Base-by-base conservation (phyloP, 163 green algal species). In the Botryococcus braunii region DNA sequence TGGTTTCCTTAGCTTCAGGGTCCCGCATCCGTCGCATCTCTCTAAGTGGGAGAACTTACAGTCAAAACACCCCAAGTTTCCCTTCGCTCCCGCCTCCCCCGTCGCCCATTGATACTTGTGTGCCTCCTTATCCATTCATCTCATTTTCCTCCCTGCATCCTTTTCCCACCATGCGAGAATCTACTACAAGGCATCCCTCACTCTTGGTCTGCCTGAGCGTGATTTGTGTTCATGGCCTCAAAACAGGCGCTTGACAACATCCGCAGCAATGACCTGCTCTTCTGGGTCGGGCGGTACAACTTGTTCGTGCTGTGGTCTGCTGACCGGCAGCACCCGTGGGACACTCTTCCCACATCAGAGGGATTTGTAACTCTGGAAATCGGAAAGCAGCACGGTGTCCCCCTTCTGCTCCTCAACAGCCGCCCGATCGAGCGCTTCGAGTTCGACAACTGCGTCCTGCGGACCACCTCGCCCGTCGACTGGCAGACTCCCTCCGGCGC, bases 231-330 rank as follows among this genome's bases (percentile, higher is more conserved):
- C n/a, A n/a, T n/a, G n/a, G n/a, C n/a, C n/a, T n/a, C n/a, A n/a
- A n/a, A 23, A 48, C 63, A 69, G 63, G 66, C 66, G 39, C 55
- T 72, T 4, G 55, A 66, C 39, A 46, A 58, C 25, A 40, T 31
- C 36, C 38, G 32, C 17, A 21, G 40, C 37, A 66, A 43, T 41
- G 56, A 72, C 66, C 66, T 72, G 55, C 66, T 72, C 27, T 60
- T 72, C 39, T 72, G 66, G 66, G 66, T 56, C 5, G 46, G 27
- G 11, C 55, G 66, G 2, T 72, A 72, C 66, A 72, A 72, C 66
- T 56, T 72, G n/a, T 72, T 72, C 36, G 66, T 72, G 52, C 66
- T 66, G 55, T 72, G 66, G 66, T 49, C 25, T 3, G 50, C 66
- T 23, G 66, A 72, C 66, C 55, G 66, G 32, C n/a, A 21, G 3